Percentiles rank a stretch among this genome's conserved stretches.
Evolutionary conservation across 257 asterid genomes (phyloP).

Genomic region (Fraxinus excelsior): DNA sequence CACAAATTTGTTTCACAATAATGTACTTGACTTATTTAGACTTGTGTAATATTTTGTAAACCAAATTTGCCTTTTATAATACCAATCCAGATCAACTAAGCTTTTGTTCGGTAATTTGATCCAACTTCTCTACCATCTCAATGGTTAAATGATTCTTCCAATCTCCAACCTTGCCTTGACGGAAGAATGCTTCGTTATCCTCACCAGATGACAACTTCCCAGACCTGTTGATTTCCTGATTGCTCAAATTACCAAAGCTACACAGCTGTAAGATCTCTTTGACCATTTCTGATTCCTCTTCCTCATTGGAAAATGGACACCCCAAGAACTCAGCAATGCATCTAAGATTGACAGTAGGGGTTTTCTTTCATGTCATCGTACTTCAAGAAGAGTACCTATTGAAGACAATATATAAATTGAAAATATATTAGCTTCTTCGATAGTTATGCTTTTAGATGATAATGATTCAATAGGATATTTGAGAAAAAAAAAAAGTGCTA

Average conservation of each 20-base stretch:
- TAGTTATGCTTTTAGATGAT: too few relatives aligned
- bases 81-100: slow-evolving; percentile 5
- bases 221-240: background rate
- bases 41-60: too few relatives aligned
- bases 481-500: too few relatives aligned
- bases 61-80: background rate
- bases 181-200: background rate
- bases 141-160: background rate
- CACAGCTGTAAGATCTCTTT: background rate
- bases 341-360: background rate
- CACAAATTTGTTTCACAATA: too few relatives aligned
- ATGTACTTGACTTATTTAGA: too few relatives aligned
- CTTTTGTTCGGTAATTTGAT: background rate
- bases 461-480: too few relatives aligned
- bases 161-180: background rate
- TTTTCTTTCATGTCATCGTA: slow-evolving; percentile 4
- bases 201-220: background rate
- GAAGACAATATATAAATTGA: too few relatives aligned
- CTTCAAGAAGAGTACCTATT: background rate
- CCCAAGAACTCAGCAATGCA: background rate
- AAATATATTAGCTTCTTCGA: too few relatives aligned
- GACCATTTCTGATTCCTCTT: background rate
- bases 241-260: slow-evolving; percentile 3
- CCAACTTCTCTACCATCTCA: background rate
- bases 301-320: background rate